Evolutionary conservation across 73 alveolate species (phyloP).

Genomic region (Loxodes magnus): DNA sequence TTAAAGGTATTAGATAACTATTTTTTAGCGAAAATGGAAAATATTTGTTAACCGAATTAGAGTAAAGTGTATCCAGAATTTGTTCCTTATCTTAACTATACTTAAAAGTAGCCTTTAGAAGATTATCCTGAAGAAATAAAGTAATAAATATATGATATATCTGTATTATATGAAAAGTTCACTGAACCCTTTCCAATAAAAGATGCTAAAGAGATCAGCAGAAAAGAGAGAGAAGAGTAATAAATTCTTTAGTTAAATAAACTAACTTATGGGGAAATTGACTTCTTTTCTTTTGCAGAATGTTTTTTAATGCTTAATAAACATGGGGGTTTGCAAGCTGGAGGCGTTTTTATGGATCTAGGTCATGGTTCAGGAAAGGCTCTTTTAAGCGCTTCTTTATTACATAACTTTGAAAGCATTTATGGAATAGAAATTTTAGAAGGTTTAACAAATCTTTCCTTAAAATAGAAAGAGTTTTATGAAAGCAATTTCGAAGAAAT

Average conservation of each 20-base stretch:
- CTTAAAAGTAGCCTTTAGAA: no score
- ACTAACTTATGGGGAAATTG: not conserved
- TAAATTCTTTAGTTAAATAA: no score
- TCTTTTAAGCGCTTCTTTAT: constrained; percentile 60
- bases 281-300: constrained; percentile 4
- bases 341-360: constrained; percentile 72
- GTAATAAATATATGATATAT: no score
- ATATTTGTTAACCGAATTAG: no score
- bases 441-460: constrained; percentile 28
- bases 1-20: no score
- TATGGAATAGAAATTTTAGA: constrained; percentile 63
- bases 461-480: not conserved
- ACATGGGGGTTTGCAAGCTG: constrained; percentile 15
- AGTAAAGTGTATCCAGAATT: no score
- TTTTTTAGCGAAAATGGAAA: no score
- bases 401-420: constrained; percentile 53
- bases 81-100: no score
- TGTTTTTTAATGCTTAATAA: not conserved
- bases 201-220: not conserved
- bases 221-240: not conserved
- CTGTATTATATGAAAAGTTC: no score
- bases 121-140: no score
- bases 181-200: no score
- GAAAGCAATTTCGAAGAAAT: not conserved
- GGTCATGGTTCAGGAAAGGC: constrained; percentile 90